Conservation (phyloP, 202 grass and related monocot species). For the Carex sylvatica region DNA sequence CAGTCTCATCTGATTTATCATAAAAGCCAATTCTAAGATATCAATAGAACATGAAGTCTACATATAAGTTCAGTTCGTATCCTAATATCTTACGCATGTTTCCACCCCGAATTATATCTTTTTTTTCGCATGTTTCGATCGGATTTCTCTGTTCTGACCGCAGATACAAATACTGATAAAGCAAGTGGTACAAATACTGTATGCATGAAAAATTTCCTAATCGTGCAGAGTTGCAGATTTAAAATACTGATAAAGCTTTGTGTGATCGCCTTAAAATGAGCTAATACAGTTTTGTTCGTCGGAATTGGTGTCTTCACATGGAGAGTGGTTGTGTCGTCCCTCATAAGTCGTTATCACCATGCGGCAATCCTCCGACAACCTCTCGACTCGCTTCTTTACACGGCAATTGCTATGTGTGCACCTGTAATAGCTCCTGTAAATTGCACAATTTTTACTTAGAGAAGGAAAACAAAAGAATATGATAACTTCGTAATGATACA, state of each 20-base stretch:
- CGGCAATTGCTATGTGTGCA: slow-evolving; percentile 88
- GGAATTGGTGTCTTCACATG: slow-evolving; percentile 55
- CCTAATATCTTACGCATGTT: too few species aligned
- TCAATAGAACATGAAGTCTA: too few species aligned
- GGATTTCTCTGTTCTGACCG: background rate
- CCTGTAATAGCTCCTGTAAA: slow-evolving; percentile 81
- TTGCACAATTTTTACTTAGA: background rate
- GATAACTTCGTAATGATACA: background rate
- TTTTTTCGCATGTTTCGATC: too few species aligned
- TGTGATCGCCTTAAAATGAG: slow-evolving; percentile 47
- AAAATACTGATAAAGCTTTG: background rate
- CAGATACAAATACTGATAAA: background rate
- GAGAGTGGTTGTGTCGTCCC: slow-evolving; percentile 72
- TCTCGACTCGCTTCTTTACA: slow-evolving; percentile 92
- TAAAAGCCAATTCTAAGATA: too few species aligned
- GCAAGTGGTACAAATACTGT: too few species aligned
- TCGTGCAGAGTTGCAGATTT: background rate
- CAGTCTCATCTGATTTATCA: too few species aligned
- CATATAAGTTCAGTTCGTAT: too few species aligned
- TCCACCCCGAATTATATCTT: too few species aligned
- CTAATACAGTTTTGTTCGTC: slow-evolving; percentile 46
- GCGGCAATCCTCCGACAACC: slow-evolving; percentile 80
- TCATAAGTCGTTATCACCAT: slow-evolving; percentile 96
- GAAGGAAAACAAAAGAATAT: background rate
- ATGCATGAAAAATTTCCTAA: background rate